Conservation (phyloP, 176 grass and related monocot genomes). For the Musa schizocarpa region DNA sequence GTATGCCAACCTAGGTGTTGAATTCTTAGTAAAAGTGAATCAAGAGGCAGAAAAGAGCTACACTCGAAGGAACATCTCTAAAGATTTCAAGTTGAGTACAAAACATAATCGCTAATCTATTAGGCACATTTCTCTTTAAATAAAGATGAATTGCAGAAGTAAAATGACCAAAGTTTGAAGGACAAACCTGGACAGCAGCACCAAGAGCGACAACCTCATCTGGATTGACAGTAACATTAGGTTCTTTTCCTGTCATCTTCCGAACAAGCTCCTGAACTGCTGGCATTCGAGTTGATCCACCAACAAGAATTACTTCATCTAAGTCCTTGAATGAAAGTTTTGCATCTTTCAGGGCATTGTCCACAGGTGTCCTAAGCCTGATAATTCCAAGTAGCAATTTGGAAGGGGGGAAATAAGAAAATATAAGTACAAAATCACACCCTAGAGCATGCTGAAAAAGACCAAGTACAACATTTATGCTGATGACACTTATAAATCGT, state of each 20-base stretch:
- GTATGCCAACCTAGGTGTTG: too few relatives aligned
- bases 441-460: not conserved
- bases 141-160: not conserved
- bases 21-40: too few relatives aligned
- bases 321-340: constrained; percentile 57
- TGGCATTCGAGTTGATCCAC: constrained; percentile 72
- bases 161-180: not conserved
- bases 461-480: not conserved
- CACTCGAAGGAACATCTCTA: too few relatives aligned
- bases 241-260: constrained; percentile 74
- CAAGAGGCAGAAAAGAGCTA: too few relatives aligned
- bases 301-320: constrained; percentile 72
- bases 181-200: constrained; percentile 70
- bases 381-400: not conserved
- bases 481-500: not conserved
- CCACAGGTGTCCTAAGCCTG: constrained; percentile 54
- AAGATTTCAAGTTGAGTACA: too few relatives aligned
- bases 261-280: constrained; percentile 68
- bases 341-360: constrained; percentile 55
- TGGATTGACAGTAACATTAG: constrained; percentile 70
- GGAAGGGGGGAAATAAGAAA: not conserved
- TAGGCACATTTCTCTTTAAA: too few relatives aligned
- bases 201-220: constrained; percentile 84
- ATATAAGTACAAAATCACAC: constrained; percentile 1
- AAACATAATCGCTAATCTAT: too few relatives aligned